These are phyloP conservation scores for Penicillium cataractarum DNA, from an alignment of 495 filamentous ascomycete species.

Conservation along the genomic window DNA sequence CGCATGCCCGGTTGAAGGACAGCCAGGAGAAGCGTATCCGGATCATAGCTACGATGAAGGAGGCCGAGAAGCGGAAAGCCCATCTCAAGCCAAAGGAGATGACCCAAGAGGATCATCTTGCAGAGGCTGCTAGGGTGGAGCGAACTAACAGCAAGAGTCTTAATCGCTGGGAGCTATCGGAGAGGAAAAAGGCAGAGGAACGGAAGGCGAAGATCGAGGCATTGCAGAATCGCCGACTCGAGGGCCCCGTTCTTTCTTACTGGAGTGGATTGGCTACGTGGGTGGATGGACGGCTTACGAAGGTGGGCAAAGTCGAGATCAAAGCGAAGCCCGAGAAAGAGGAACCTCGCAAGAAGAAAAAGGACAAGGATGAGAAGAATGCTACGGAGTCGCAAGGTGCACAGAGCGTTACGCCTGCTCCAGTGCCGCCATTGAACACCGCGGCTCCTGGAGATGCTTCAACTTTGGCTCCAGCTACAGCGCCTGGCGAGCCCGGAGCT, in stretches of 20 bases:
- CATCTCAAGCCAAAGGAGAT: slow-evolving; percentile 74
- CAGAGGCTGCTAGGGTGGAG: slow-evolving; percentile 82
- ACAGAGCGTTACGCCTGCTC: slow-evolving; percentile 19
- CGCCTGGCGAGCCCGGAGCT: not conserved
- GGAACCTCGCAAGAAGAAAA: slow-evolving; percentile 36
- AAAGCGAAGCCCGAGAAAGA: slow-evolving; percentile 50
- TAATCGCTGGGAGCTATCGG: slow-evolving; percentile 90
- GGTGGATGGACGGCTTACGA: slow-evolving; percentile 73
- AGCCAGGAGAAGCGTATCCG: slow-evolving; percentile 78
- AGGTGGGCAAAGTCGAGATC: slow-evolving; percentile 70
- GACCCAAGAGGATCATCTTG: slow-evolving; percentile 87
- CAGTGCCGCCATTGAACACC: slow-evolving; percentile 1
- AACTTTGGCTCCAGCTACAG: not conserved
- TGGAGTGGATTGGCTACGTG: slow-evolving; percentile 89
- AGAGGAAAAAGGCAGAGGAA: slow-evolving; percentile 83
- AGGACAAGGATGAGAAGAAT: slow-evolving; percentile 35
- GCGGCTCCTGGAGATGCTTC: slow-evolving; percentile 3
- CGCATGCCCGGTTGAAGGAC: slow-evolving; percentile 80
- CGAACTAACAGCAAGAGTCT: slow-evolving; percentile 86
- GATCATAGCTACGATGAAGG: slow-evolving; percentile 83
- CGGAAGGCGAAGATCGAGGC: slow-evolving; percentile 79
- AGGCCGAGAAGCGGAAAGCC: slow-evolving; percentile 77
- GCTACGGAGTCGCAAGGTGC: slow-evolving; percentile 27
- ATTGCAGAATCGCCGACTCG: slow-evolving; percentile 79
- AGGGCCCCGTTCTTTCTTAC: slow-evolving; percentile 87